Evolutionary conservation across 169 alveolate genomes (phyloP).

Genomic region (Plasmodium inui): DNA sequence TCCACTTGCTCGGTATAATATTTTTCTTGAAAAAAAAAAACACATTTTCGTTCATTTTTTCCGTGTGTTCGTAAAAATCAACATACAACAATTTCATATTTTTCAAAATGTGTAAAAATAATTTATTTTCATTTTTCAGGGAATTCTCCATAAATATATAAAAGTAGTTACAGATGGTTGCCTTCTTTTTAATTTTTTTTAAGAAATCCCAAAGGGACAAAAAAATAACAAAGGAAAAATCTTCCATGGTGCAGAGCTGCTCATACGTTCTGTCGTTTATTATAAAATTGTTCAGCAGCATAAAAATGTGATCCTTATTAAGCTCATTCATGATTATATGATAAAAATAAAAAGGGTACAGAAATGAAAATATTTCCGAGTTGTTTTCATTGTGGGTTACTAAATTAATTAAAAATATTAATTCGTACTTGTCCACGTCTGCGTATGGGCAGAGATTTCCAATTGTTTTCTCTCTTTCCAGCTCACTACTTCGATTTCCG

Average conservation of each 20-base stretch:
- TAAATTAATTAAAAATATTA: slow-evolving; percentile 72
- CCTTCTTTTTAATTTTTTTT: slow-evolving; percentile 37
- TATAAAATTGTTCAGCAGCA: slow-evolving; percentile 63
- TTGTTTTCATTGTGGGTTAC: slow-evolving; percentile 64
- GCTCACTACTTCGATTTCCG: not conserved
- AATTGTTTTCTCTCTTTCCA: not conserved
- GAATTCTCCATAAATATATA: slow-evolving; percentile 71
- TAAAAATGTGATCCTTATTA: slow-evolving; percentile 45
- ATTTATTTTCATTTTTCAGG: slow-evolving; percentile 53
- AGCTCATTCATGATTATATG: slow-evolving; percentile 12
- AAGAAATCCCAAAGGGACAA: slow-evolving; percentile 33
- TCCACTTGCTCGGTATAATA: slow-evolving; percentile 6
- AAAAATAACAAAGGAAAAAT: slow-evolving; percentile 57
- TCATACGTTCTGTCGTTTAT: slow-evolving; percentile 56
- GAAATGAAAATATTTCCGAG: slow-evolving; percentile 23
- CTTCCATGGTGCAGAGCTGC: not conserved
- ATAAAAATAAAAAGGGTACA: slow-evolving; percentile 44
- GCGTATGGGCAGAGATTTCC: not conserved
- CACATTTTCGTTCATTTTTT: slow-evolving; percentile 39
- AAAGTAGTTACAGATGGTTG: slow-evolving; percentile 64
- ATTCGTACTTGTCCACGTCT: slow-evolving; percentile 62
- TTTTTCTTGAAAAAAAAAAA: slow-evolving; percentile 1
- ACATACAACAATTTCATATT: slow-evolving; percentile 12
- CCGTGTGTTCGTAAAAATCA: slow-evolving; percentile 9
- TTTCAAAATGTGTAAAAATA: slow-evolving; percentile 45